Conservation (phyloP, 176 grass and related monocot species). For the Oryza coarctata region DNA sequence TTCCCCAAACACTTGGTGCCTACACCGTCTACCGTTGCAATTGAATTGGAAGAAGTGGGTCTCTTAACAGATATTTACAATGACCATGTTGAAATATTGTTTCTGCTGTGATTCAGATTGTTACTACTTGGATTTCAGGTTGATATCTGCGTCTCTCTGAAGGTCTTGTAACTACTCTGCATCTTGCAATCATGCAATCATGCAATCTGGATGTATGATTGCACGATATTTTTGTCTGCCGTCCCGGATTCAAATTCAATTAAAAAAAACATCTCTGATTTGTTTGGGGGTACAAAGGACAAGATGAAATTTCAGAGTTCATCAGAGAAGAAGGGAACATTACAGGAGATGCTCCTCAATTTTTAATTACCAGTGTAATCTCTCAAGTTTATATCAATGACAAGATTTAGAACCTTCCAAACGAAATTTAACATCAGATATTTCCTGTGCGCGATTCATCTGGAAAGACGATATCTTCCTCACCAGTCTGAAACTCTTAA, state of each 20-base stretch:
- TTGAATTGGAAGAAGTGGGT: too few relatives aligned
- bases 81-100: background rate
- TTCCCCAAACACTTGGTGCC: too few relatives aligned
- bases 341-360: background rate
- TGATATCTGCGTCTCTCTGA: background rate
- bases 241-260: background rate
- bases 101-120: background rate
- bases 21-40: too few relatives aligned
- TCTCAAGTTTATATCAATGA: background rate
- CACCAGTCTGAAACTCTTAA: background rate
- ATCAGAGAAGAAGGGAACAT: too few relatives aligned
- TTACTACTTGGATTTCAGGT: background rate
- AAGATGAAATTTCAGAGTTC: background rate
- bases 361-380: background rate
- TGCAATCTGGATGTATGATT: background rate
- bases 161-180: background rate
- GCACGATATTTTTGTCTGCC: background rate
- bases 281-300: background rate
- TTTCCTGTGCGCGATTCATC: background rate
- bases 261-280: background rate
- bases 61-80: too few relatives aligned
- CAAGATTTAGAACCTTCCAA: background rate
- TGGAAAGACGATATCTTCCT: background rate
- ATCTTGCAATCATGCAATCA: background rate
- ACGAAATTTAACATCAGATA: background rate